Conservation (phyloP, 1,284 basidiomycete species). For the Moniliophthora roreri region DNA sequence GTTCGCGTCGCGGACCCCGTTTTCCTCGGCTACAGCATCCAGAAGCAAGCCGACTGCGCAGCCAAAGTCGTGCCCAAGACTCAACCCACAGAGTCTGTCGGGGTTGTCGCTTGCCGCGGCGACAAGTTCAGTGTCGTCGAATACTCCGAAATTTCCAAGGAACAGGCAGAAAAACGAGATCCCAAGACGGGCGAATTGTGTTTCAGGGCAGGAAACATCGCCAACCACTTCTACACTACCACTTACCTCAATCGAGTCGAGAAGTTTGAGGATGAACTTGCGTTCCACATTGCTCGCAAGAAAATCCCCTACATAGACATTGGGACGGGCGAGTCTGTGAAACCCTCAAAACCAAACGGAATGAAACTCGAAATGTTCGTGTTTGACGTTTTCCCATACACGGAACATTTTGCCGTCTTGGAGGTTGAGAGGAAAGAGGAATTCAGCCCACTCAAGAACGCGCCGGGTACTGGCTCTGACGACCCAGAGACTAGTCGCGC, state of each 20-base stretch:
- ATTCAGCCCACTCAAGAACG: conserved; percentile 98
- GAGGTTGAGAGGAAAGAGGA: conserved; percentile 90
- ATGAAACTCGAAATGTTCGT: conserved; percentile 99
- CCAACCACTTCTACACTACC: conserved; percentile 97
- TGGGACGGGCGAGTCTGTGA: conserved; percentile 62
- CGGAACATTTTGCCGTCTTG: conserved; percentile 81
- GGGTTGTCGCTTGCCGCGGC: conserved; percentile 86
- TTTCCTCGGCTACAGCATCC: conserved; percentile 93
- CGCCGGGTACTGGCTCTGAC: conserved; percentile 92
- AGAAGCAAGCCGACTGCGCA: conserved; percentile 84
- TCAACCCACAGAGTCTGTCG: conserved; percentile 87
- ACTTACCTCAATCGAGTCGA: conserved; percentile 82
- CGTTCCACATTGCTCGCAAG: conserved; percentile 98
- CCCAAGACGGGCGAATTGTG: conserved; percentile 71
- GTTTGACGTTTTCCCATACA: conserved; percentile 98
- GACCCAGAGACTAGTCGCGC: conserved; percentile 88
- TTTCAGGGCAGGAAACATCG: conserved; percentile 97
- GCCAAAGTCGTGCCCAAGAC: conserved; percentile 97
- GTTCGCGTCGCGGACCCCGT: conserved; percentile 96
- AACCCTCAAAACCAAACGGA: conserved; percentile 91
- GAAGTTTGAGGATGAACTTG: conserved; percentile 85
- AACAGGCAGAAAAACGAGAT: conserved; percentile 81
- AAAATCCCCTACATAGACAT: conserved; percentile 90
- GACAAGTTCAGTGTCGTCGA: conserved; percentile 92
- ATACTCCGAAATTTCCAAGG: conserved; percentile 93